Evolutionary conservation across 2,329 filamentous ascomycete genomes (phyloP), one percentile per base, ranked within the genome.

Genomic region (Microdochium nivale): DNA sequence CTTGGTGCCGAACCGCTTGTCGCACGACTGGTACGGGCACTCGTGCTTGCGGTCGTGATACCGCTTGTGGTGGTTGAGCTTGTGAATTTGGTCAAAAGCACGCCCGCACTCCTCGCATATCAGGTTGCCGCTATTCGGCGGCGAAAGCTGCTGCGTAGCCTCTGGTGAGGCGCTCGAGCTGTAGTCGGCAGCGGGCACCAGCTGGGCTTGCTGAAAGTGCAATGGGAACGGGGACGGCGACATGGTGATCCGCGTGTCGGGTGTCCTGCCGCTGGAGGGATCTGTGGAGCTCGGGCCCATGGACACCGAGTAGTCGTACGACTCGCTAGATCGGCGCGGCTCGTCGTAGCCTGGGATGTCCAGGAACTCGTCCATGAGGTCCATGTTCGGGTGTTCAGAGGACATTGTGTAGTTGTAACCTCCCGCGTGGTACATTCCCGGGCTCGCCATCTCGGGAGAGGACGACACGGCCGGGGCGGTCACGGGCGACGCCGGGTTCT

Each of bases 41-140:
- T 65, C 66, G 52, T 80, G 79, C 2, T 71, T 70, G 52, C 79
- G 79, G 50, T 81, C 78, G 60, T 83, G 80, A 49, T 83, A 83
- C 19, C 80, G 73, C 56, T 78, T 79, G 59, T 83, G 80, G 52
- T 83, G 80, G 56, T 82, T 83, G 19, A 83, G 69, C 59, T 83
- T 81, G 55, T 83, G 78, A 10, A 78, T 69, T 60, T 81, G 78
- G 52, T 81, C 78, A 58, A 83, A 83, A 1, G 66, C 62, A 30
- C 73, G 68, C 19, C 66, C 63, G 53, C 73, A 76, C 33, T 73
- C 65, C 16, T 73, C 68, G 53, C 73, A 76, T 3, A 62, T 63
- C 10, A 61, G 51, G 14, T 50, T 44, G 30, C 55, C 53, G 2
- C 58, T 49, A 25, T 57, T 54, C 3, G 11, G 11, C 10, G 61